Evolutionary conservation across 805 yeast genomes (phyloP), one percentile per base, ranked within the genome.

Genomic region (Nakazawaea holstii): DNA sequence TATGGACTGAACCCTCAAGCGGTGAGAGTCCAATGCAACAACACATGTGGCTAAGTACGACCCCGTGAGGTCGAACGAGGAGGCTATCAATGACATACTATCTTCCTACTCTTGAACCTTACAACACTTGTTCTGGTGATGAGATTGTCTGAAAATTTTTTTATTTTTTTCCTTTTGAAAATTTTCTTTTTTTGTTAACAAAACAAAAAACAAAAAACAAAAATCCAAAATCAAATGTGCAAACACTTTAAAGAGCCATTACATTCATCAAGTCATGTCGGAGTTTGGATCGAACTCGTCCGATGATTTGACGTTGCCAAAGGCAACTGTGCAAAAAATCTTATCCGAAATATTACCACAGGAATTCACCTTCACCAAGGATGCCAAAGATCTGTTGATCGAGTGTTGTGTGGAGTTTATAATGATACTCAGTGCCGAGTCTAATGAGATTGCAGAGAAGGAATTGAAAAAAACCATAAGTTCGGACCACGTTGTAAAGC

Each of bases 381-480:
- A 94, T 54, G 95, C 97, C 2, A 74, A 97, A 49, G 98, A 92
- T 59, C 94, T 96, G 39, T 78, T 94, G 39, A 92, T 95, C 39
- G 97, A 94, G 61, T 92, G 97, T 64, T 90, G 97, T 58, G 89
- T 94, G 48, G 97, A 90, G 66, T 92, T 94, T 63, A 84, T 94
- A 51, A 92, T 94, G 95, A 88, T 92, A 50, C 70, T 92, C 38
- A 86, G 97, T 9, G 88, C 96, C 2, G 96, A 90, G 67, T 84
- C 92, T 48, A 91, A 92, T 58, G 98, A 94, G 52, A 90, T 94
- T 54, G 98, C 98, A 1, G 98, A 94, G 57, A 86, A 85, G 57
- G 99, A 94, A 62, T 82, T 95, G 46, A 94, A 94, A 65, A 94
- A 94, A 66, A 94, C 99, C 2, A 94, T 94, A 39, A 95, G 97